phyloP scores from a whole-genome alignment of 257 asterid species.

The Euphrasia confusa region DNA sequence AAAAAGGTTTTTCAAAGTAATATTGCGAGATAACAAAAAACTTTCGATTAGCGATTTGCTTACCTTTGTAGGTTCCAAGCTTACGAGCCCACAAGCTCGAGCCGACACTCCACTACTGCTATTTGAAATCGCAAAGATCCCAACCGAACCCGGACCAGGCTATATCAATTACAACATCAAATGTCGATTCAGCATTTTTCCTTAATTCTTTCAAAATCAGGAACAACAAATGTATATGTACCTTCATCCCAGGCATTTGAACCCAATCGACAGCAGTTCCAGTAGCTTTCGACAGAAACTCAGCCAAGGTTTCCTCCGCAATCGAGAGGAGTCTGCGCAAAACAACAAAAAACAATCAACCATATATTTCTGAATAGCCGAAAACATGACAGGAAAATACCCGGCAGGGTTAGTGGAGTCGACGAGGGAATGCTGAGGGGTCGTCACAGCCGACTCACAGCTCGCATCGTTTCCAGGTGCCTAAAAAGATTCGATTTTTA shows the following conservation, averaged over 20 bases:
- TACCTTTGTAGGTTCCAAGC: constrained; percentile 94
- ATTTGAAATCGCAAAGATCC: constrained; percentile 96
- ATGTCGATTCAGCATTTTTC: background rate
- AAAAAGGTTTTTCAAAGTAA: background rate
- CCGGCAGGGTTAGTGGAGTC: constrained; percentile 99
- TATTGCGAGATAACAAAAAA: no score
- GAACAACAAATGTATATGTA: constrained; percentile 8
- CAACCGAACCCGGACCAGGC: constrained; percentile 99
- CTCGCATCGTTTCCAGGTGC: constrained; percentile 60
- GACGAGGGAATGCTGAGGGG: constrained; percentile 70
- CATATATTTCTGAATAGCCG: background rate
- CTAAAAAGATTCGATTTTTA: background rate
- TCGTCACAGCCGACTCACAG: constrained; percentile 80
- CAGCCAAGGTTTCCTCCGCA: constrained; percentile 97
- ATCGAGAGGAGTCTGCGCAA: constrained; percentile 80
- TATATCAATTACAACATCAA: constrained; percentile 26
- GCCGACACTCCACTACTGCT: constrained; percentile 97
- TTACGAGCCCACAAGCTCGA: constrained; percentile 98
- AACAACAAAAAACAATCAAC: background rate
- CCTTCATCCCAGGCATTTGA: constrained; percentile 99
- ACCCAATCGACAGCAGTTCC: constrained; percentile 99
- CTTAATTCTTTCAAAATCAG: no score
- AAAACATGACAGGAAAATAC: constrained; percentile 29
- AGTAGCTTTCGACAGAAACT: constrained; percentile 99
- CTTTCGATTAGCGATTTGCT: background rate